Evolutionary conservation across 257 asterid genomes (phyloP).

Genomic region (Solanum virginianum): DNA sequence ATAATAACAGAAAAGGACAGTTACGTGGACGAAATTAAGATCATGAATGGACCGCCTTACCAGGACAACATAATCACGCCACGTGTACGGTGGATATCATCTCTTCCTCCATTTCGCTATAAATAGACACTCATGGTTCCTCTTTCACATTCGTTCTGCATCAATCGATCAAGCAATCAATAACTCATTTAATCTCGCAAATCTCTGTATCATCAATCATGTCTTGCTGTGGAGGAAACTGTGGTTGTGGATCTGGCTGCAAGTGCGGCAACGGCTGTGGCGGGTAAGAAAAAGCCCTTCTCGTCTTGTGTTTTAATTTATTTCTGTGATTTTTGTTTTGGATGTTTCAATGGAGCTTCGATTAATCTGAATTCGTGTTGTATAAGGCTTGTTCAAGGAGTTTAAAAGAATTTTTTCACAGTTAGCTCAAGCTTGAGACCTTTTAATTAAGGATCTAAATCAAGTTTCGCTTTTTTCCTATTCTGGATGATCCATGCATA

Average conservation of each 20-base stretch:
- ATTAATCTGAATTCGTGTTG: too few relatives aligned
- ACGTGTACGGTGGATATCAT: slow-evolving; percentile 35
- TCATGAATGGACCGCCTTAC: slow-evolving; percentile 10
- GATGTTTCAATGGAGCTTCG: background rate
- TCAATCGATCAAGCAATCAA: background rate
- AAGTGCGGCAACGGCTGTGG: slow-evolving; percentile 56
- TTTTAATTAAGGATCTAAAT: too few relatives aligned
- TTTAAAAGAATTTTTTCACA: too few relatives aligned
- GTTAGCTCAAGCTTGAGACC: too few relatives aligned
- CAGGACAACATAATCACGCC: slow-evolving; percentile 17
- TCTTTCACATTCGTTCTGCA: background rate
- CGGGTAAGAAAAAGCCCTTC: slow-evolving; percentile 22
- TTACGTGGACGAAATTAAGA: slow-evolving; percentile 1
- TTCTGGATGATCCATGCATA: too few relatives aligned
- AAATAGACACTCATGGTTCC: slow-evolving; percentile 1
- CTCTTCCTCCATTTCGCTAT: slow-evolving; percentile 11
- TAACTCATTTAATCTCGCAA: background rate
- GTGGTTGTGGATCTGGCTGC: slow-evolving; percentile 63
- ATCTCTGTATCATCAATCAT: slow-evolving; percentile 1
- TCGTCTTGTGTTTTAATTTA: background rate
- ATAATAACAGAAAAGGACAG: slow-evolving; percentile 1
- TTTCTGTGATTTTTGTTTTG: too few relatives aligned
- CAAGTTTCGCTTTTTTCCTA: too few relatives aligned
- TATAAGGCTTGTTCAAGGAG: background rate
- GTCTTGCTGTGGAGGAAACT: slow-evolving; percentile 74